A percentile compares a stretch with the other conserved stretches of the same genome.
Conservation (phyloP, 2,329 filamentous ascomycete species). For the Samsoniella hepiali region DNA sequence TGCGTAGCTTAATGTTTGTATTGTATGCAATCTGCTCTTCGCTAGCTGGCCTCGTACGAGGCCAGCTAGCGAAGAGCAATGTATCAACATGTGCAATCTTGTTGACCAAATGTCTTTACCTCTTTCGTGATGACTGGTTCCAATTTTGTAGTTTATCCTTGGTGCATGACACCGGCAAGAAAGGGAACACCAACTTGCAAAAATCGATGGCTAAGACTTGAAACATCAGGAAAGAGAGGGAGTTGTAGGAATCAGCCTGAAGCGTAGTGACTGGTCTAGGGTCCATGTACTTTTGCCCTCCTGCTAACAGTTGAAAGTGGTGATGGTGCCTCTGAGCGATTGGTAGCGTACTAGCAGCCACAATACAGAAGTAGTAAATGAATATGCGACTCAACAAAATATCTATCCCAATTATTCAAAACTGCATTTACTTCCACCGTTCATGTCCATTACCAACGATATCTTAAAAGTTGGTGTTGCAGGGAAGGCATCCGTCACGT, state of each 20-base stretch:
- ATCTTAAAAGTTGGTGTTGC: not conserved
- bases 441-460: no score
- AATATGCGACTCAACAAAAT: not conserved
- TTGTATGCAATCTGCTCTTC: constrained; percentile 13
- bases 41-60: not conserved
- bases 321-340: not conserved
- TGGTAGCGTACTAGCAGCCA: not conserved
- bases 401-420: not conserved
- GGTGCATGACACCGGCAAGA: no score
- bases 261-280: no score
- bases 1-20: constrained; percentile 19
- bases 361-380: not conserved
- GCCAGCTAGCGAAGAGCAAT: not conserved
- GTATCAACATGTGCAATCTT: constrained; percentile 13
- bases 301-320: not conserved
- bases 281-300: no score
- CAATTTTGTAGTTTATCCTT: no score
- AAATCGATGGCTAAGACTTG: no score
- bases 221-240: no score
- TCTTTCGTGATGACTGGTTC: no score
- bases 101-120: not conserved
- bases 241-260: no score
- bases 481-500: not conserved
- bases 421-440: no score
- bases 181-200: no score